phyloP scores from a whole-genome alignment of 2,329 filamentous ascomycete genomes.

The Elsinoe ampelina region DNA sequence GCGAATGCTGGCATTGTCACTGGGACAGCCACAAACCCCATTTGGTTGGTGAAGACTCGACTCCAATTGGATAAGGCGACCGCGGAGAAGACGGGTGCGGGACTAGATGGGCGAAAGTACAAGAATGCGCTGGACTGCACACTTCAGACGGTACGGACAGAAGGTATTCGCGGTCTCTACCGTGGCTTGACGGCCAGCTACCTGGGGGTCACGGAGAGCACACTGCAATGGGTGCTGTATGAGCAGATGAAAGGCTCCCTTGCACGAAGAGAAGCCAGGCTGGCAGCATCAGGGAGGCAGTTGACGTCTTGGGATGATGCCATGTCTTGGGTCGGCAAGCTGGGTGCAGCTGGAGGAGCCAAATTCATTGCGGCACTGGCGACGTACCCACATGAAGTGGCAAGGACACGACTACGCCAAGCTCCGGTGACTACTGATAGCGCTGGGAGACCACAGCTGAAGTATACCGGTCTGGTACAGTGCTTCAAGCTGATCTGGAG shows the following conservation, averaged over 20 bases:
- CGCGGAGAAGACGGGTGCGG: slow-evolving; percentile 47
- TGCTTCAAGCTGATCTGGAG: slow-evolving; percentile 82
- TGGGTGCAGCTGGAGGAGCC: slow-evolving; percentile 68
- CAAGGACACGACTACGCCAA: slow-evolving; percentile 74
- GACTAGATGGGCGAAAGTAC: slow-evolving; percentile 56
- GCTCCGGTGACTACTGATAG: slow-evolving; percentile 51
- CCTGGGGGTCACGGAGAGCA: slow-evolving; percentile 80
- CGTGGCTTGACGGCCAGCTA: slow-evolving; percentile 87
- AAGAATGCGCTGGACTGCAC: slow-evolving; percentile 83
- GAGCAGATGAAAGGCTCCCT: slow-evolving; percentile 81
- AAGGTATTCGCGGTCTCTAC: slow-evolving; percentile 76
- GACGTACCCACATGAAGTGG: slow-evolving; percentile 89
- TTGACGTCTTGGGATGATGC: slow-evolving; percentile 64
- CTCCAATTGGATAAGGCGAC: slow-evolving; percentile 84
- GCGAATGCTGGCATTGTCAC: slow-evolving; percentile 73
- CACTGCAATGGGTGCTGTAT: slow-evolving; percentile 88
- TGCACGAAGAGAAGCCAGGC: slow-evolving; percentile 50
- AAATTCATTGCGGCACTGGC: slow-evolving; percentile 77
- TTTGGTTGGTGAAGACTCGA: slow-evolving; percentile 92
- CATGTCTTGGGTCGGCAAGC: slow-evolving; percentile 69
- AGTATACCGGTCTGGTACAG: slow-evolving; percentile 81
- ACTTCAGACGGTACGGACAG: slow-evolving; percentile 66
- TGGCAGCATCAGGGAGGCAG: slow-evolving; percentile 48
- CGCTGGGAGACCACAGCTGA: slow-evolving; percentile 54
- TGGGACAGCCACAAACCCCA: slow-evolving; percentile 86